Conservation (phyloP, 148 eudicot genomes). For the Arbutus unedo region DNA sequence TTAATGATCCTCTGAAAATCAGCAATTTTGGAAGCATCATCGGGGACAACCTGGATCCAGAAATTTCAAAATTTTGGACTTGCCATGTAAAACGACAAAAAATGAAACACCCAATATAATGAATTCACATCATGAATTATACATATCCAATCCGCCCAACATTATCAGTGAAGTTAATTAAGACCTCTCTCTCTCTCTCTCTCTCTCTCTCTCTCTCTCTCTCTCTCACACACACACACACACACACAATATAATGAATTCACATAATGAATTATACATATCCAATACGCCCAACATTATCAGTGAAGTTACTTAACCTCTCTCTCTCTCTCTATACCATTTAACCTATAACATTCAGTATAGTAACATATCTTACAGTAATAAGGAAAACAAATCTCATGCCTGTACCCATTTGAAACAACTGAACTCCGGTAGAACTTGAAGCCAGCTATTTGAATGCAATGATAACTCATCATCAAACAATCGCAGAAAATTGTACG, state of each 20-base stretch:
- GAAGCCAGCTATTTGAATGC: neutral
- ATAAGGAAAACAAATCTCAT: conserved; percentile 4
- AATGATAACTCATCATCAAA: neutral
- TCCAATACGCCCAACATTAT: conserved; percentile 58
- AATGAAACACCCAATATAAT: neutral
- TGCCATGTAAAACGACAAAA: neutral
- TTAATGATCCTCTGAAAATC: conserved; percentile 73
- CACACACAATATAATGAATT: too few species aligned
- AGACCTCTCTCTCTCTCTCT: too few species aligned
- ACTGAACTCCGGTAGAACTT: neutral
- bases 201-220: too few species aligned
- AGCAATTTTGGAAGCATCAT: conserved; percentile 87
- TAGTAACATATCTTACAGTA: neutral
- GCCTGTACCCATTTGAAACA: neutral
- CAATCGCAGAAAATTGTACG: neutral
- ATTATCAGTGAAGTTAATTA: too few species aligned
- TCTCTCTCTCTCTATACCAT: conserved; percentile 31
- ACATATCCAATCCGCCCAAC: neutral
- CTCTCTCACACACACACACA: too few species aligned
- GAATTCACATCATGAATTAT: neutral
- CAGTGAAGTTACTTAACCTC: conserved; percentile 75
- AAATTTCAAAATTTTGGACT: neutral
- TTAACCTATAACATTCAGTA: neutral
- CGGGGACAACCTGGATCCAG: conserved; percentile 73
- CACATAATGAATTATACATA: too few species aligned